Evolutionary conservation across 768 basidiomycete genomes (phyloP), one percentile per base, ranked within the genome.

Genomic region (Boletales sp.): DNA sequence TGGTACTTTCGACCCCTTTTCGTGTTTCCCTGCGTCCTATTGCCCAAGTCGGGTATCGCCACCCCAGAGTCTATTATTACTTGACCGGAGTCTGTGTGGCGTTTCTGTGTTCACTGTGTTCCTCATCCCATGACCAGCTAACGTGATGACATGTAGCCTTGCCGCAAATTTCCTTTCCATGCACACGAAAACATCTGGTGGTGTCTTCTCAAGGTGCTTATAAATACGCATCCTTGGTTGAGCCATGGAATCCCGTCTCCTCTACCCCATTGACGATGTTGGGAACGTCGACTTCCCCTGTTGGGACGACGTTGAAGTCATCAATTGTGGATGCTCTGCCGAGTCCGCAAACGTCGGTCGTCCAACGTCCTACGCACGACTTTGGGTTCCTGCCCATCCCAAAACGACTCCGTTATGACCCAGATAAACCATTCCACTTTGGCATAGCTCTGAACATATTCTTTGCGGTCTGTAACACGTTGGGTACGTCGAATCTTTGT

Each of bases 311-410:
- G 11, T 12, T 13, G 9, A 29, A 17, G n/a, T 21, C 43, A 14
- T 24, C 48, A 18, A 40, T 30, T 6, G 24, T 10, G 14, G 44
- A 3, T 17, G 14, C 34, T 18, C 21, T 29, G 15, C 17, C n/a
- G 12, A 18, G 11, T n/a, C 15, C 18, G 5, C 40, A 21, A 46
- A 6, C 8, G 5, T 8, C 5, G 27, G 29, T 31, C 34, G 4
- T 15, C 14, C 32, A 13, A 34, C 31, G 45, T 19, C 44, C 47
- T 18, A 36, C 41, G 12, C 39, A 43, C 10, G 81, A 86, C 56
- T 80, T 84, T 56, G 76, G 78, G 14, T 72, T 86, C 51, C 53
- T 86, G 8, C 83, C 83, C 2, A 83, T 87, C 19, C 86, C 85
- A 0, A 67, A 67, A 53, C 62, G 70, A 34, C 69, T 82, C 8